phyloP scores from a whole-genome alignment of 139 green algal species.

The Coccomyxa sp. region DNA sequence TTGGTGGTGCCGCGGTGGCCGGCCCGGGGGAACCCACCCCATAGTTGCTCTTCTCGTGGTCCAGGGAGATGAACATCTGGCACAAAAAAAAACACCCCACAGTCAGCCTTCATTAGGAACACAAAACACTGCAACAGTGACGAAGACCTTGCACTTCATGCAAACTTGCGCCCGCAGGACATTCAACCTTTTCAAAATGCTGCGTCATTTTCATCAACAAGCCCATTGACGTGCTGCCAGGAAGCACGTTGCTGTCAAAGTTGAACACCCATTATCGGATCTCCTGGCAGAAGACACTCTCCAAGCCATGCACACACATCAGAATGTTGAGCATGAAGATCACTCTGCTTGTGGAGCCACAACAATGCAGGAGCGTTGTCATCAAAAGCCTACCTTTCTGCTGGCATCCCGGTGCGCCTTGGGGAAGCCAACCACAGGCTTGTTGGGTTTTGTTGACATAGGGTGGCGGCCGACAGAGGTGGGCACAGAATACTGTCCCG shows the following conservation, averaged over 20 bases:
- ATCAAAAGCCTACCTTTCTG: conserved; percentile 15
- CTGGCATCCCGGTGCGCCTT: conserved; percentile 23
- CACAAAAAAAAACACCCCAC: neutral
- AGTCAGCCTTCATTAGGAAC: neutral
- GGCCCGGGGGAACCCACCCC: conserved; percentile 16
- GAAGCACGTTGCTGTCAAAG: too few species aligned
- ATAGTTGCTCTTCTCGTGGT: conserved; percentile 42
- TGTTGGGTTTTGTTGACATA: conserved; percentile 20
- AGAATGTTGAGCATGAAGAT: too few species aligned
- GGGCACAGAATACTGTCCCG: conserved; percentile 30
- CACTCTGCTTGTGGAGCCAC: neutral
- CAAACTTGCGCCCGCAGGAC: neutral
- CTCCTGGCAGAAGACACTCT: too few species aligned
- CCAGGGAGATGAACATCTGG: conserved; percentile 39
- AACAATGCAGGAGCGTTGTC: neutral
- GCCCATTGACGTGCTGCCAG: too few species aligned
- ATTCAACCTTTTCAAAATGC: neutral
- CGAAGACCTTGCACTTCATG: neutral
- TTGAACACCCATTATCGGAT: too few species aligned
- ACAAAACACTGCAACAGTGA: too few species aligned
- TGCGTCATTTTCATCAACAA: too few species aligned
- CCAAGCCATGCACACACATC: too few species aligned
- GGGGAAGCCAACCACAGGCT: conserved; percentile 26
- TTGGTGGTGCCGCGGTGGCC: conserved; percentile 17
- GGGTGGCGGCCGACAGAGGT: conserved; percentile 17